Evolutionary conservation across 805 yeast species (phyloP), one percentile per base, ranked within the genome.

Genomic region (Candida nonsorbophila): DNA sequence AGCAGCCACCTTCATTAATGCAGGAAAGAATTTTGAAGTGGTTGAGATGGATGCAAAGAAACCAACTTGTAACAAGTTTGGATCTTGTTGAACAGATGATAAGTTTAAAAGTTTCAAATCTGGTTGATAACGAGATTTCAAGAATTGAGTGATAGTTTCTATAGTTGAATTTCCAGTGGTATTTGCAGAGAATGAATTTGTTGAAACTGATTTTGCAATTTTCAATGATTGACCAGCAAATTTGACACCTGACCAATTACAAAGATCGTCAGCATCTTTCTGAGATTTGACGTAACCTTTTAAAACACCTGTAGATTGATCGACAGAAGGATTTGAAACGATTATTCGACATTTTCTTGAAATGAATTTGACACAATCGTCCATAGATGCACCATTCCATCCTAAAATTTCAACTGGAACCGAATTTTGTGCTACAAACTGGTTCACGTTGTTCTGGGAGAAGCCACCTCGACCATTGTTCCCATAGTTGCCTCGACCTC

Each of bases 1-100:
- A 3, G 63, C 57, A 1, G 95, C 95, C 6, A 90, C 56, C 49
- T 81, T 84, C 82, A 90, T 75, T 40, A 92, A 58, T 1, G 97
- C 97, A 7, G 86, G 82, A 53, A 90, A 86, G 71, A 87, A 79
- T 54, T 90, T 92, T 9, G 88, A 70, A 19, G 79, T 70, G 1
- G 84, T 76, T 7, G 76, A 55, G 10, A 72, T 60, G 4, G 77
- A 59, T 10, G 74, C 70, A 37, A 87, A 77, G 29, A 85, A 62
- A 0, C 95, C 94, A 36, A 69, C 69, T 12, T 68, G 58, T 8
- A 54, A 58, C 22, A 90, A 62, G 7, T 57, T 63, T 17, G 72
- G 79, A 49, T 85, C 97, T 22, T 67, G 67, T 33, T 72, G 69
- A 47, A 87, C 74, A 30, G 61, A 65, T 4, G 79, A 67, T 28